Evolutionary conservation across 2,329 filamentous ascomycete species (phyloP), one percentile per base, ranked within the genome.

Genomic region (Didymella pinodella): DNA sequence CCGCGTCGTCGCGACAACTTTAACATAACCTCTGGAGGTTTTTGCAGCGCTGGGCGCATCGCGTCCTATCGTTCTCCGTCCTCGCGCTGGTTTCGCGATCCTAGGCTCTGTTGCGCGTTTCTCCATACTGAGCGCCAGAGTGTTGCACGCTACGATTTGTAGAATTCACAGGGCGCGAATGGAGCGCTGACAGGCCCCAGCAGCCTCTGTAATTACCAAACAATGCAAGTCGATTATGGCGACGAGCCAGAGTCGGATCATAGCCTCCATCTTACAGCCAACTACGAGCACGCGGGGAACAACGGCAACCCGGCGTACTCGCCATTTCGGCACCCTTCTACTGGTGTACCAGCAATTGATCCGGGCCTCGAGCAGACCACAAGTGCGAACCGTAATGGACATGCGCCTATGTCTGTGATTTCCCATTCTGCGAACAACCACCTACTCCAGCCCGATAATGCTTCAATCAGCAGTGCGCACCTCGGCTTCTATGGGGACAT

Each of bases 181-280:
- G 73, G 73, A 68, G 63, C 62, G 68, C 68, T 73, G 71, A 76
- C 65, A 48, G 62, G 64, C 64, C 64, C 45, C 59, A 62, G 45
- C 44, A 66, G 63, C 64, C 63, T 66, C 63, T 51, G 60, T 61
- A 53, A 62, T 62, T 57, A 47, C 61, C 65, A 54, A 69, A 73
- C 64, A 70, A 76, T 77, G 75, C 75, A 77, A 64, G 74, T 76
- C 66, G 74, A 76, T 68, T 77, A 71, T 68, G 69, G 68, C 65
- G 67, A 68, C 41, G 67, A 68, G 48, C 62, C 61, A 67, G 72
- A 74, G 64, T 65, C 72, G 65, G 70, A 73, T 50, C 70, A 75
- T 63, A 68, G 62, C 57, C 66, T 74, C 34, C 70, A 75, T 61
- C 67, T 75, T 25, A 64, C 72, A 53, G 60, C 65, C 62, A 68